These are phyloP conservation scores for Cerrena zonata DNA, from an alignment of 1,284 basidiomycete genomes.

Conservation along the genomic window DNA sequence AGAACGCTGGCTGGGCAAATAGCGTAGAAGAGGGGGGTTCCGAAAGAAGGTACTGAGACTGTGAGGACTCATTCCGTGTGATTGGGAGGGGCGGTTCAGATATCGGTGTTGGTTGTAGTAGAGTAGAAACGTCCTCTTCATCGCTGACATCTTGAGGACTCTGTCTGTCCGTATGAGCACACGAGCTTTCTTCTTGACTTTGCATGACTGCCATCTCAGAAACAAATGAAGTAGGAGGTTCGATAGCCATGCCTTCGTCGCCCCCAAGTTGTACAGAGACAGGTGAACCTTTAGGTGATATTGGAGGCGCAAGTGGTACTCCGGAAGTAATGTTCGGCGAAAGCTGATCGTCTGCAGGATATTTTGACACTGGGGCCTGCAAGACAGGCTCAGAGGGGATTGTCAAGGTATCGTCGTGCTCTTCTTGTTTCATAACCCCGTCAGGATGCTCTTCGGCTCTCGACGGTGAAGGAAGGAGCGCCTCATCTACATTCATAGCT, in stretches of 20 bases:
- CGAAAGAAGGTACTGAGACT: constrained; percentile 2
- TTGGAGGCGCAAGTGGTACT: too few species aligned
- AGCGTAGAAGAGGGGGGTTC: constrained; percentile 1
- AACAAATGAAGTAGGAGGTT: background rate
- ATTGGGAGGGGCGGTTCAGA: constrained; percentile 5
- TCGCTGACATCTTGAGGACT: too few species aligned
- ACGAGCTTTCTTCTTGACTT: background rate
- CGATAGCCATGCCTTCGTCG: background rate
- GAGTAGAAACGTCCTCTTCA: constrained; percentile 10
- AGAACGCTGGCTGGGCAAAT: background rate
- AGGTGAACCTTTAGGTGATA: too few species aligned
- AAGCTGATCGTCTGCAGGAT: too few species aligned
- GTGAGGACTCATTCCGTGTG: background rate
- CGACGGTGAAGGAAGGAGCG: background rate
- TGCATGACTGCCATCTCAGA: background rate
- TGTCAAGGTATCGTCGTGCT: too few species aligned
- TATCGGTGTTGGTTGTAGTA: constrained; percentile 1
- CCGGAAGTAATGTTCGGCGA: too few species aligned
- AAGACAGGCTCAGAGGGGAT: too few species aligned
- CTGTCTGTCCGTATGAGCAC: too few species aligned
- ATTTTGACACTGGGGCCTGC: too few species aligned
- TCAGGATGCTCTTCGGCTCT: too few species aligned
- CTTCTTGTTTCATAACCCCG: too few species aligned
- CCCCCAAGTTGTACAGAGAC: background rate
- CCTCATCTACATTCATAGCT: background rate